Base-by-base conservation (phyloP, 352 stramenopile species). In the Phytophthora multivora region DNA sequence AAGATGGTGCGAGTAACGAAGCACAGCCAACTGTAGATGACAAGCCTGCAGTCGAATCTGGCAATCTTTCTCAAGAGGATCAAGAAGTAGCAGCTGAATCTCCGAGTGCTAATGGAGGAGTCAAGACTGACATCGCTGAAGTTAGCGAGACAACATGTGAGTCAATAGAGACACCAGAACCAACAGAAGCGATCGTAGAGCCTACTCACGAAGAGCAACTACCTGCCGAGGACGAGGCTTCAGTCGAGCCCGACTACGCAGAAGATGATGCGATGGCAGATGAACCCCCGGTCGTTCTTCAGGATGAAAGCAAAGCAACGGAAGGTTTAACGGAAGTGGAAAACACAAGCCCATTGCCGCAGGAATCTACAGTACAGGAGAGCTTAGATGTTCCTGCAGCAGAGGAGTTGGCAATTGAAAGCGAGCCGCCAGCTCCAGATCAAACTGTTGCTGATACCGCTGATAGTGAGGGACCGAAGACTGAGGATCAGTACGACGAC, bases 401-500 rank as follows among this genome's bases (percentile, higher is more conserved):
- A 18, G 46, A 61, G 11, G 28, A 48, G 15, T 33, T 59, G 11
- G 46, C 16, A 43, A 43, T 43, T 25, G 8, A 43, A 13, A 52
- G 15, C 23, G 51, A 40, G 5, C 13, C 38, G 26, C 43, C 31
- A 25, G 9, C 49, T 21, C 2, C 16, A 3, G 33, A 45, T 23
- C 6, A 43, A 41, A 39, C 18, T 33, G 31, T 15, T 18, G 21
- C 19, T 46, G 30, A 36, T 3, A 15, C 12, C 12, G 30, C 30
- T 19, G 10, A 9, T 12, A 46, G 1, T 13, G 67, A 73, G 15
- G 63, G 43, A n/a, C 43, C 45, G 6, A 57, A 38, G 13, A 51
- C 28, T 10, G 63, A 77, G 6, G 59, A 63, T 11, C 53, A 71
- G 50, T 75, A 77, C 28, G 67, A 77, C 12, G 66, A 84, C 21